phyloP scores from a whole-genome alignment of 305 asterid genomes.

The Salvia sclarea region DNA sequence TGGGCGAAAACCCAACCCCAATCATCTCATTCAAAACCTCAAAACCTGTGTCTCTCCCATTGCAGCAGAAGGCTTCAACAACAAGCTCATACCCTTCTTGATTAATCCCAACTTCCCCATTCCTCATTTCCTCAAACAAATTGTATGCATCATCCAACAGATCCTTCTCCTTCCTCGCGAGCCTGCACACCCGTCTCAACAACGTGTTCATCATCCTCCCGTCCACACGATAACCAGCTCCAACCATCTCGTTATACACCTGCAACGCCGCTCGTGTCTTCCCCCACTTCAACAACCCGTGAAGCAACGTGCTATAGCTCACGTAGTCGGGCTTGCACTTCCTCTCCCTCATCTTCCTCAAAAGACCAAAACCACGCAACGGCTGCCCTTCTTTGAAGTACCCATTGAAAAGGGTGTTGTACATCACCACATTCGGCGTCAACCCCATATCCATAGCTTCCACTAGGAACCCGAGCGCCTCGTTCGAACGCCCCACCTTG shows the following conservation, averaged over 20 bases:
- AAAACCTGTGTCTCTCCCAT: conserved; percentile 39
- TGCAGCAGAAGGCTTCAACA: conserved; percentile 57
- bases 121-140: conserved; percentile 48
- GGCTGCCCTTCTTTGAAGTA: conserved; percentile 76
- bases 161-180: conserved; percentile 40
- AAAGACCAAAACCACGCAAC: conserved; percentile 47
- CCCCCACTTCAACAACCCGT: conserved; percentile 74
- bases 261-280: conserved; percentile 43
- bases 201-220: conserved; percentile 71
- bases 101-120: conserved; percentile 25
- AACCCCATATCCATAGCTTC: conserved; percentile 55
- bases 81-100: conserved; percentile 49
- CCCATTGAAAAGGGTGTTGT: conserved; percentile 72
- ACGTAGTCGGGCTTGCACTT: conserved; percentile 61
- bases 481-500: conserved; percentile 72
- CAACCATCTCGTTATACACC: conserved; percentile 55
- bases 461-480: conserved; percentile 61
- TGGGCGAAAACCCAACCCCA: conserved; percentile 51
- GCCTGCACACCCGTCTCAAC: conserved; percentile 59
- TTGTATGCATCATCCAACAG: conserved; percentile 37
- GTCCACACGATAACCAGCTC: conserved; percentile 43
- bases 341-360: conserved; percentile 55
- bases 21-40: conserved; percentile 48
- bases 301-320: conserved; percentile 62
- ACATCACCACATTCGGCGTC: conserved; percentile 57